A percentile compares a stretch with the other conserved stretches of the same genome.
Evolutionary conservation across 768 basidiomycete species (phyloP).

Genomic region (Mycena venus): DNA sequence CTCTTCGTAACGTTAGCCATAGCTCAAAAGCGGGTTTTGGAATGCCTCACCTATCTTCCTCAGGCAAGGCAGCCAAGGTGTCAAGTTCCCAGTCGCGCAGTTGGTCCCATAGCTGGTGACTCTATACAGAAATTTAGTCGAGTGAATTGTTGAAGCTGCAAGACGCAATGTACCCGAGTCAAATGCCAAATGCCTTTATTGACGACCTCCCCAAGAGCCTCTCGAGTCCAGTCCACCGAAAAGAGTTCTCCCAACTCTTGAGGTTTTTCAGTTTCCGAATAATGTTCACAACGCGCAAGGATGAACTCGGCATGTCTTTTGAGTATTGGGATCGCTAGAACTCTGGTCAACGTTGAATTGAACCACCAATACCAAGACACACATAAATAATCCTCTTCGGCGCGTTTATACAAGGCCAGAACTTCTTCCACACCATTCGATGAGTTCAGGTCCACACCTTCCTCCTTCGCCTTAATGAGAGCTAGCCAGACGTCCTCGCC

Average conservation of each 20-base stretch:
- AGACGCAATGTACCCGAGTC: conserved; percentile 61
- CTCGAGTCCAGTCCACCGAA: conserved; percentile 71
- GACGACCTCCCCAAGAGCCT: conserved; percentile 66
- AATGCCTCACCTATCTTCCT: conserved; percentile 59
- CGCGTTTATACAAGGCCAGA: conserved; percentile 71
- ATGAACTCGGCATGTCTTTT: conserved; percentile 78
- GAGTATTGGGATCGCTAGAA: conserved; percentile 80
- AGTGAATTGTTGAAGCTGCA: too few relatives aligned
- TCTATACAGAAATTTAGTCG: conserved; percentile 55
- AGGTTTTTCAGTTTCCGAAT: conserved; percentile 56
- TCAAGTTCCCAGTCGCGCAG: conserved; percentile 84
- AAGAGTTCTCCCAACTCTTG: conserved; percentile 71
- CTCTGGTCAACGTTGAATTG: conserved; percentile 31
- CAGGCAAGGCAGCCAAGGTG: conserved; percentile 63
- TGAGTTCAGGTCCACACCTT: conserved; percentile 65
- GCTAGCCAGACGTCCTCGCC: conserved; percentile 84
- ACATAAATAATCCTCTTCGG: conserved; percentile 88
- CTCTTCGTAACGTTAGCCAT: conserved; percentile 46
- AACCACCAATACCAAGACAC: conserved; percentile 45
- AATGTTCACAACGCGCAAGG: conserved; percentile 55
- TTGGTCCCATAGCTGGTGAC: conserved; percentile 77
- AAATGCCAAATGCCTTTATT: conserved; percentile 72
- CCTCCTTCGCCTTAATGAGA: conserved; percentile 68
- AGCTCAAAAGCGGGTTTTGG: neutral
- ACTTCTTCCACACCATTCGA: conserved; percentile 66